Base-by-base conservation (phyloP, 164 flowering plant species). In the Nymphaea colorata region DNA sequence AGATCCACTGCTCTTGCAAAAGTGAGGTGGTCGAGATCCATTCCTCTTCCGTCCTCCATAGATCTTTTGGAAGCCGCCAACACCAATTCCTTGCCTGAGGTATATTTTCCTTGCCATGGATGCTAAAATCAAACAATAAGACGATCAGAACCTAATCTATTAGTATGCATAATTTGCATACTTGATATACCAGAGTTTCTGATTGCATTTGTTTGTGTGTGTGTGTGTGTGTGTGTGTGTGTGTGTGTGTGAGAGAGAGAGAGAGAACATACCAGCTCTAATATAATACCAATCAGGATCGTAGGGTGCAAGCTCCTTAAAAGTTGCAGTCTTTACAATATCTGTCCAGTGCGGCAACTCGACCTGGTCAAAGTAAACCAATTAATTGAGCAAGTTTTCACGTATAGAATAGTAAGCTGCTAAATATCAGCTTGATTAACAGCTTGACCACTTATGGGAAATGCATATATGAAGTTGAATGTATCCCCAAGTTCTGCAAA, bases 21-120 rank as follows among this genome's bases (percentile, higher is more conserved):
- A 93, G 72, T 89, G 97, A 0, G 86, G 93, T 10, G 97, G 98
- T 12, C 95, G 87, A 65, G 90, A 86, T 12, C 97, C 91, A 69
- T 92, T 92, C 76, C 95, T 87, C 91, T 90, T 82, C 78, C 87
- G 82, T 6, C 98, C 98, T 62, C 98, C 98, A 71, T 92, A 92
- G 42, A 92, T 92, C 72, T 91, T 90, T 44, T 72, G 73, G 77
- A 92, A 92, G 15, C 86, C 89, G 66, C 96, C 98, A 18, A 90
- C 95, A 55, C 98, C 98, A 78, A 87, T 79, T 14, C 96, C 96
- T 44, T 85, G 87, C 77, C 96, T 86, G 81, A 88, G 62, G 74
- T 92, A 92, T 66, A 90, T 77, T 66, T 83, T 83, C 74, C 88
- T 80, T 15, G 85, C 89, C 82, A 85, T 83, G 53, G 89, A 85